Conservation (phyloP, 805 yeast species). For the Candida ulmi region DNA sequence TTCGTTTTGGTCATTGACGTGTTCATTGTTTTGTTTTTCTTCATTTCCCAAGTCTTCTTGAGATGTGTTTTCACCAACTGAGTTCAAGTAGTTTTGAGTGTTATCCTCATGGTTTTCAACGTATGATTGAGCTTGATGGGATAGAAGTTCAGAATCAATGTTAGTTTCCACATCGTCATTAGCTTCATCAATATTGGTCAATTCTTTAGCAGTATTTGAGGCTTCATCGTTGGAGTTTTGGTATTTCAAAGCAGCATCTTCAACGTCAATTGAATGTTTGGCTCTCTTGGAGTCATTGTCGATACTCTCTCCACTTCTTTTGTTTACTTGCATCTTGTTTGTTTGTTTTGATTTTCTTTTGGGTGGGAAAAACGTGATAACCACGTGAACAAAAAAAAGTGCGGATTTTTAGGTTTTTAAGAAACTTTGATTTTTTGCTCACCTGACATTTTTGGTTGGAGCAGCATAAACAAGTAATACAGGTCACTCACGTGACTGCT, state of each 20-base stretch:
- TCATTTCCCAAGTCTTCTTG: background rate
- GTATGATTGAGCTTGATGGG: constrained; percentile 11
- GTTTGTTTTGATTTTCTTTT: constrained; percentile 1
- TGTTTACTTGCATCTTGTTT: constrained; percentile 12
- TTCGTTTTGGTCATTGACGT: background rate
- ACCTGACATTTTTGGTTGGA: background rate
- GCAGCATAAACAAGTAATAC: too few relatives aligned
- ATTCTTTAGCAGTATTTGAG: background rate
- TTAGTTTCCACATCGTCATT: constrained; percentile 9
- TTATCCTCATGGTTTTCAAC: constrained; percentile 5
- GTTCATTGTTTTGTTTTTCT: background rate
- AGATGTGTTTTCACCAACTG: background rate
- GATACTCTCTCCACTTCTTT: constrained; percentile 4
- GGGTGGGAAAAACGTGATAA: constrained; percentile 10
- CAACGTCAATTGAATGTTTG: constrained; percentile 1
- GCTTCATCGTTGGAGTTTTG: background rate
- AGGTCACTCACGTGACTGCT: background rate
- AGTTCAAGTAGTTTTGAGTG: constrained; percentile 2
- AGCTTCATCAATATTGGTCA: constrained; percentile 2
- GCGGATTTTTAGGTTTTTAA: constrained; percentile 2
- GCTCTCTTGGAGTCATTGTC: background rate
- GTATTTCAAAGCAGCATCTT: constrained; percentile 5
- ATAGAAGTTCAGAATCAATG: constrained; percentile 20
- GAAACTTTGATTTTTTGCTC: background rate
- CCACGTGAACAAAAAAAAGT: constrained; percentile 24